Conservation (phyloP, 2,329 filamentous ascomycete genomes). For the Scleromitrula shiraiana region DNA sequence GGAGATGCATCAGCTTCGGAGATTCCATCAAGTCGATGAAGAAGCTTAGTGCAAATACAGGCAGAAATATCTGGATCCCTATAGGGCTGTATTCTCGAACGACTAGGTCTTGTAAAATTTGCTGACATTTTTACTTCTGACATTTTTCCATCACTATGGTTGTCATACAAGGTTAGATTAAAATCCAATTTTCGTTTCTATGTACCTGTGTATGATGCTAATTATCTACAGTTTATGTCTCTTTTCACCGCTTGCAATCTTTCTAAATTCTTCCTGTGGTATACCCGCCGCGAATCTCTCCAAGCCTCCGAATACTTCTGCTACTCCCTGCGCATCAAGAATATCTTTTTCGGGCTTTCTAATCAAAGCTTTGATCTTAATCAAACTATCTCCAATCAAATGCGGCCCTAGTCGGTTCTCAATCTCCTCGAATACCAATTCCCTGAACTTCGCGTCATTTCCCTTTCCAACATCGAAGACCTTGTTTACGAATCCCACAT, state of each 20-base stretch:
- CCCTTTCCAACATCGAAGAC: slow-evolving; percentile 56
- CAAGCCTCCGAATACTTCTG: slow-evolving; percentile 79
- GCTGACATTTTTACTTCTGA: too few species aligned
- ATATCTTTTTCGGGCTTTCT: slow-evolving; percentile 62
- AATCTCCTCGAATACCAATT: slow-evolving; percentile 68
- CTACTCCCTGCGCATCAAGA: slow-evolving; percentile 68
- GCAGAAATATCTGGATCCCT: neutral
- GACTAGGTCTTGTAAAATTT: too few species aligned
- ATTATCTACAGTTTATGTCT: slow-evolving; percentile 73
- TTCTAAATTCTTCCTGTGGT: slow-evolving; percentile 82
- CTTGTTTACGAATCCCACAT: slow-evolving; percentile 77
- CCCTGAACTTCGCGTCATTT: slow-evolving; percentile 61
- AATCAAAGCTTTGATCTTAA: slow-evolving; percentile 80
- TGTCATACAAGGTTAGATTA: too few species aligned
- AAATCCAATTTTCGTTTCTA: neutral
- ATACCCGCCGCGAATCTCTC: slow-evolving; percentile 58
- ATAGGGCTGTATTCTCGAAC: too few species aligned
- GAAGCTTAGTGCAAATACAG: neutral
- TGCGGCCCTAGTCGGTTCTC: slow-evolving; percentile 74
- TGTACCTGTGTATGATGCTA: neutral
- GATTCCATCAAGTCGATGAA: neutral
- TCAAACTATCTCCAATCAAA: slow-evolving; percentile 68
- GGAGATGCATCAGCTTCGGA: neutral
- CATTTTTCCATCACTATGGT: too few species aligned
- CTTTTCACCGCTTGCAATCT: slow-evolving; percentile 81